Evolutionary conservation across 768 basidiomycete genomes (phyloP), one percentile per base, ranked within the genome.

Genomic region (Xanthoconium stramineum): DNA sequence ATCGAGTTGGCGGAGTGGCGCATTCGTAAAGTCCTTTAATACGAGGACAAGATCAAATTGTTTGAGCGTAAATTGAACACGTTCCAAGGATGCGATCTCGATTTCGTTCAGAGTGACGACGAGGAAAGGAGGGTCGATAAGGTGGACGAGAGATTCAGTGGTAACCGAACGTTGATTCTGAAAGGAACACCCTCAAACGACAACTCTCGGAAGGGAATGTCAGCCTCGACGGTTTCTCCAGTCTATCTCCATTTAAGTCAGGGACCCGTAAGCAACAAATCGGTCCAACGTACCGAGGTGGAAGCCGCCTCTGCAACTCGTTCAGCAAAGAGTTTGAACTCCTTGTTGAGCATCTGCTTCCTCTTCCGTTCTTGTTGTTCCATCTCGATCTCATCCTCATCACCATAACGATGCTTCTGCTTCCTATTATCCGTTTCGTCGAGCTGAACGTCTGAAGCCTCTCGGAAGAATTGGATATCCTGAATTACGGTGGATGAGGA

Each of bases 401-500:
- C 96, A 30, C 94, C 94, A 66, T 98, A 98, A 53, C 96, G 84
- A 65, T 94, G 91, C 72, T 97, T 94, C 52, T 95, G 84, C 73
- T 98, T 98, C 63, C 95, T 83, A 65, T 98, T 98, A n/a, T 97
- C 97, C 2, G 97, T 99, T 72, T 99, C 97, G 66, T 99, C 97
- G 66, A 98, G 98, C 60, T 95, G 91, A 32, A 96, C 91, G 62
- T 99, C 97, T n/a, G n/a, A n/a, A n/a, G n/a, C n/a, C n/a, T n/a
- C n/a, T n/a, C n/a, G n/a, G n/a, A n/a, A n/a, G n/a, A 99, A 98
- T 83, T 98, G 97, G 8, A 98, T 84, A 70, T 99, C 97, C 91
- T 96, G 58, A 20, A 52, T 47, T 51, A 47, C 47, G 33, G 33
- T 52, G 20, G 13, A 38, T 51, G 20, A 62, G 37, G 35, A 55